Evolutionary conservation across 2,329 filamentous ascomycete species (phyloP), one percentile per base, ranked within the genome.

Genomic region (Bimuria novae-zelandiae): DNA sequence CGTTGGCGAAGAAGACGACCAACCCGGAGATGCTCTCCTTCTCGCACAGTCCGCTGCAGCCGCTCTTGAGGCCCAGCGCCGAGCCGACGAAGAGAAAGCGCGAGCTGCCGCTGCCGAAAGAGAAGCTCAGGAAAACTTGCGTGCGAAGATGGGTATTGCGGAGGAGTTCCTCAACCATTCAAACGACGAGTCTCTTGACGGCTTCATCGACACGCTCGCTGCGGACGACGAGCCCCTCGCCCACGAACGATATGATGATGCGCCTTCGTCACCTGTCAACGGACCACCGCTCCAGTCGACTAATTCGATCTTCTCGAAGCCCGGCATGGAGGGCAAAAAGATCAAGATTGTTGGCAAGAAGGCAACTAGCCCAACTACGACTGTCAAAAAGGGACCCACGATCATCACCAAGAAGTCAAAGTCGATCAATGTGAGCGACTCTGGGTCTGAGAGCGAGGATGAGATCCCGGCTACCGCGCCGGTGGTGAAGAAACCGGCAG

Each of bases 101-200:
- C 55, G 59, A 10, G 61, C 57, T 16, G 57, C 46, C 19, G 61
- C 61, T 16, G 66, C 64, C n/a, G 65, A 63, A 17, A 49, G 52
- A n/a, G 66, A 72, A 56, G 69, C 59, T 1, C 63, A 71, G 49
- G 69, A 72, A 37, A 75, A 74, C 42, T 51, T 70, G 16, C 63
- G 63, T 7, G 67, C 70, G 3, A 74, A 74, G 51, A 62, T 73
- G 57, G 66, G 61, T 3, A 57, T 72, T 3, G 66, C 66, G 32
- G 65, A 71, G 29, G 65, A 71, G 19, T 70, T 65, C 19, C 65
- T 68, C n/a, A 62, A 67, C 4, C 60, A 60, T 2, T 48, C 48
- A 3, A 66, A 69, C 3, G 52, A 64, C 6, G 52, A 63, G 30
- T 54, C 62, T 7, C 49, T 70, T 4, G 64, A 69, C 21, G 63